Evolutionary conservation across 306 rosid genomes (phyloP).

Genomic region (Prosopis cineraria): DNA sequence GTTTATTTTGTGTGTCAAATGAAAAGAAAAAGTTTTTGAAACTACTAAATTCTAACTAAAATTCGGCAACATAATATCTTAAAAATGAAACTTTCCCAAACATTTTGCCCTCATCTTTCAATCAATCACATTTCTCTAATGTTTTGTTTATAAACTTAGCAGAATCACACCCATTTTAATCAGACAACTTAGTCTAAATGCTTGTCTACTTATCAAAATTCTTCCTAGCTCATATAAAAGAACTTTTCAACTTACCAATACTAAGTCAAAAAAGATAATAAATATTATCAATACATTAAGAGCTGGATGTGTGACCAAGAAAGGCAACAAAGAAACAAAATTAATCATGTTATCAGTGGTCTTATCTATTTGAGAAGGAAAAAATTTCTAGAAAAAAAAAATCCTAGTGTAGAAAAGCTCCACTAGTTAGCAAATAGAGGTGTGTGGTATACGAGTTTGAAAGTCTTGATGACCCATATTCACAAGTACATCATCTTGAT

Average conservation of each 20-base stretch:
- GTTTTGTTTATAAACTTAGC: too few relatives aligned
- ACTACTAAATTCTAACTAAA: too few relatives aligned
- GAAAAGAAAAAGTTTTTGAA: too few relatives aligned
- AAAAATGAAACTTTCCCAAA: too few relatives aligned
- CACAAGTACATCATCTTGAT: not conserved
- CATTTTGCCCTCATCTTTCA: too few relatives aligned
- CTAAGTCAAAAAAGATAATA: not conserved
- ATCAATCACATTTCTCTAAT: too few relatives aligned
- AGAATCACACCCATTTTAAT: too few relatives aligned
- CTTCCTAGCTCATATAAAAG: not conserved
- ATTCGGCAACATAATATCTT: too few relatives aligned
- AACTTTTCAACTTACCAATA: not conserved
- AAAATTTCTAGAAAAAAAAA: not conserved
- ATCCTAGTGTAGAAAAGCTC: too few relatives aligned
- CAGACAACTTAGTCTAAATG: not conserved
- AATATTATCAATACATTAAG: not conserved
- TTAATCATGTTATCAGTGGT: not conserved
- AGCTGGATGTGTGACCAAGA: not conserved
- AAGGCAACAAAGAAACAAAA: not conserved
- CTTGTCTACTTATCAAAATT: slow-evolving; percentile 13
- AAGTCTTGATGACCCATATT: not conserved
- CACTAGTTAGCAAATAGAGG: too few relatives aligned
- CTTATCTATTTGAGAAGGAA: not conserved
- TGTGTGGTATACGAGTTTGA: too few relatives aligned
- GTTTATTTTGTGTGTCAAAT: too few relatives aligned